A percentile compares a stretch with the other conserved stretches of the same genome.
phyloP scores from a whole-genome alignment of 169 alveolate genomes.

The Amoebophrya sp. region DNA sequence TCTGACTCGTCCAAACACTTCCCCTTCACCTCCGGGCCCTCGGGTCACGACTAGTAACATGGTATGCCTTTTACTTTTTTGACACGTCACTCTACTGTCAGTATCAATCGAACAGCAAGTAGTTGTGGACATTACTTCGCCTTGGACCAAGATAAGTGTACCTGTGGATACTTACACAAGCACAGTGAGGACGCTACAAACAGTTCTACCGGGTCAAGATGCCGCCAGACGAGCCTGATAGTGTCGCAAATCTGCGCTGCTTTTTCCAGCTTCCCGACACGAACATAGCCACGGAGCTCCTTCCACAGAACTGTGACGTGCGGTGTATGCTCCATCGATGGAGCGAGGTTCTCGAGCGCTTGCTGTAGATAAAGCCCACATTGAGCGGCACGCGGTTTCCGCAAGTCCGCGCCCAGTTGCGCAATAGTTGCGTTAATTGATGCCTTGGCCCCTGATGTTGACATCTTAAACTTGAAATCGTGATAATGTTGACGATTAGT shows the following conservation, averaged over 20 bases:
- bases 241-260: neutral
- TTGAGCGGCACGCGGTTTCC: neutral
- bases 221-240: neutral
- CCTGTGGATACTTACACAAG: no score
- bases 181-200: no score
- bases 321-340: neutral
- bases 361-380: neutral
- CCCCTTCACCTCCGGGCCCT: no score
- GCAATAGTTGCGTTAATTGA: neutral
- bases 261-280: neutral
- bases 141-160: no score
- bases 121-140: no score
- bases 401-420: neutral
- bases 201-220: slow-evolving; percentile 10
- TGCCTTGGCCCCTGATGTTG: neutral
- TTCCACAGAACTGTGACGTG: neutral
- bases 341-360: neutral
- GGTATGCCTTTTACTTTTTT: no score
- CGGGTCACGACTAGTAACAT: no score
- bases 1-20: no score
- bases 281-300: neutral
- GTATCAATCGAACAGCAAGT: no score
- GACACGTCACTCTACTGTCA: no score
- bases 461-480: neutral
- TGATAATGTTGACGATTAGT: neutral